Base-by-base conservation (phyloP, 345 rosid genomes). In the Lumnitzera racemosa region DNA sequence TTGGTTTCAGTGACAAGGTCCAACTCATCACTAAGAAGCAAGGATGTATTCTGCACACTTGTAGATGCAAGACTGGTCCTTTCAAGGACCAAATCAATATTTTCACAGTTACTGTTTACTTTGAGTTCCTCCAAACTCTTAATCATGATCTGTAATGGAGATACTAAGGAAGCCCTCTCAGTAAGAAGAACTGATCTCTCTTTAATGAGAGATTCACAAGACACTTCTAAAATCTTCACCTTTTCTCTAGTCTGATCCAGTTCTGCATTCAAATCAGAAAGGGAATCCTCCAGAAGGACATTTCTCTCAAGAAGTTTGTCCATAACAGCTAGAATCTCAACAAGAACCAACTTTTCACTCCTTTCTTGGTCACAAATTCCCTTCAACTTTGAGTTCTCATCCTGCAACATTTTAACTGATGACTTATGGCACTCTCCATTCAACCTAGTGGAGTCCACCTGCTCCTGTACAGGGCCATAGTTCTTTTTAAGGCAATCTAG, bases 371-470 rank as follows among this genome's bases (percentile, higher is more conserved):
- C 81, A 17, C 70, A 72, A 31, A 49, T 55, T 63, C 81, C 88
- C 66, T 78, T 80, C 57, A 89, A 73, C 67, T 65, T 71, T 63
- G 71, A 62, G 70, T 84, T 82, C 56, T 82, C 85, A 63, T 81
- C 83, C 70, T 78, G 80, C 72, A 92, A 57, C 63, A 69, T 81
- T 75, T 77, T 84, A 57, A 89, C 80, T 70, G 83, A 81, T 58
- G 86, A 77, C 55, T 70, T 86, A 64, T 89, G 77, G 72, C 59
- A 49, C 59, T 83, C 90, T 15, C 81, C 85, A 69, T 70, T 70
- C 58, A 85, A 73, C 72, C 91, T 78, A 58, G 84, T 88, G 48
- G 86, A 82, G 67, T 84, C 87, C 74, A 85, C 87, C 83, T 92
- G 88, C 62, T 78, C 84, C 56, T 77, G 65, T 70, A 86, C 72